A percentile compares a stretch with the other conserved stretches of the same genome.
Conservation (phyloP, 495 filamentous ascomycete genomes). For the Tuber indicum region DNA sequence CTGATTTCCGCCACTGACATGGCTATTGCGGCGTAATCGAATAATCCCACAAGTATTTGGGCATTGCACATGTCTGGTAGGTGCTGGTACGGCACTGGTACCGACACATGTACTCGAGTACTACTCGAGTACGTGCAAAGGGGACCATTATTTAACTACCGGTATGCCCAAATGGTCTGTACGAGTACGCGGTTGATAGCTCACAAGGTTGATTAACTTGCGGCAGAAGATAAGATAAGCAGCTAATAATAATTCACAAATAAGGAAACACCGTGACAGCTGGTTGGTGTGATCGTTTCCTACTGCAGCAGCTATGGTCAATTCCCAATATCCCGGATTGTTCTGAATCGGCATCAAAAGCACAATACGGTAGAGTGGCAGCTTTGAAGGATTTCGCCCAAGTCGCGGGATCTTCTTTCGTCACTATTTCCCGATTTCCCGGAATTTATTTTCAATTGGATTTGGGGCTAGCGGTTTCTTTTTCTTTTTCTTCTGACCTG, state of each 20-base stretch:
- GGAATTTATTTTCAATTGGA: neutral
- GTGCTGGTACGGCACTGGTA: neutral
- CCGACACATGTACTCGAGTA: neutral
- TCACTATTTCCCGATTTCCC: neutral
- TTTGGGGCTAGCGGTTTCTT: neutral
- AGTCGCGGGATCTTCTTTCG: neutral
- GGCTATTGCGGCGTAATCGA: neutral
- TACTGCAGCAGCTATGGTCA: neutral
- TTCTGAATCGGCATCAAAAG: neutral
- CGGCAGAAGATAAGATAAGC: neutral
- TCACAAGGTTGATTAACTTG: neutral
- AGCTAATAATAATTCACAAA: neutral
- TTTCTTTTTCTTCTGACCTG: neutral
- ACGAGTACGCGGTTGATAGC: neutral
- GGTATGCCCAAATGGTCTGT: neutral
- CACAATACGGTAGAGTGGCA: neutral
- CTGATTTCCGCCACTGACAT: neutral
- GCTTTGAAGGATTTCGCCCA: neutral
- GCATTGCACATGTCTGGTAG: neutral
- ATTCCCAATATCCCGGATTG: neutral
- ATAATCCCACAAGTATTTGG: neutral
- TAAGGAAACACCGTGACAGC: neutral
- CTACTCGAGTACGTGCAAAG: neutral
- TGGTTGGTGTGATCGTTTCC: neutral
- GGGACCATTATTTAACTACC: neutral